Conservation (phyloP, 306 rosid genomes). For the Prosopis cineraria region DNA sequence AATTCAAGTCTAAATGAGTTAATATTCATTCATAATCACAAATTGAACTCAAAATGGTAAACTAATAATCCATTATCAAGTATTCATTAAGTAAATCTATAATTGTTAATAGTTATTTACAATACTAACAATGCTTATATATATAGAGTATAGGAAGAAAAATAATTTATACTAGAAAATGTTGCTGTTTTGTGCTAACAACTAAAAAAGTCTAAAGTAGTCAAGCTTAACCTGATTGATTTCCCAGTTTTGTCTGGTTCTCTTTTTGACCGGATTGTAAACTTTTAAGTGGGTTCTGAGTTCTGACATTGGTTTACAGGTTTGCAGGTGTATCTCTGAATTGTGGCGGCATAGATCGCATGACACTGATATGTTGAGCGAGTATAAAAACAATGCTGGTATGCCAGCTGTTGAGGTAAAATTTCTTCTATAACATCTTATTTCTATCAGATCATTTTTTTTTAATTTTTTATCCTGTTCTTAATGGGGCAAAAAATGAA, state of each 20-base stretch:
- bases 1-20: background rate
- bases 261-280: background rate
- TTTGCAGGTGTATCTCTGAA: constrained; percentile 95
- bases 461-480: constrained; percentile 11
- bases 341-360: constrained; percentile 78
- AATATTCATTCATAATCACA: background rate
- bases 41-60: no score
- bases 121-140: no score
- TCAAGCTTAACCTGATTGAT: background rate
- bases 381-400: constrained; percentile 74
- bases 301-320: constrained; percentile 58
- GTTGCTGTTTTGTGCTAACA: background rate
- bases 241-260: background rate
- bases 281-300: background rate
- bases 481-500: background rate
- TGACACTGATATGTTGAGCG: constrained; percentile 65
- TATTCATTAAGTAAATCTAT: background rate
- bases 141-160: background rate
- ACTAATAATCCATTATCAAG: background rate
- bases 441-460: background rate
- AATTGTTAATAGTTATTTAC: background rate
- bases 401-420: constrained; percentile 83
- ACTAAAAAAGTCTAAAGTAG: background rate
- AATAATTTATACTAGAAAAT: no score
- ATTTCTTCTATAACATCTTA: background rate